A percentile compares a stretch with the other conserved stretches of the same genome.
Evolutionary conservation across 768 basidiomycete species (phyloP).

Genomic region (Strobilomyces dryophilus): DNA sequence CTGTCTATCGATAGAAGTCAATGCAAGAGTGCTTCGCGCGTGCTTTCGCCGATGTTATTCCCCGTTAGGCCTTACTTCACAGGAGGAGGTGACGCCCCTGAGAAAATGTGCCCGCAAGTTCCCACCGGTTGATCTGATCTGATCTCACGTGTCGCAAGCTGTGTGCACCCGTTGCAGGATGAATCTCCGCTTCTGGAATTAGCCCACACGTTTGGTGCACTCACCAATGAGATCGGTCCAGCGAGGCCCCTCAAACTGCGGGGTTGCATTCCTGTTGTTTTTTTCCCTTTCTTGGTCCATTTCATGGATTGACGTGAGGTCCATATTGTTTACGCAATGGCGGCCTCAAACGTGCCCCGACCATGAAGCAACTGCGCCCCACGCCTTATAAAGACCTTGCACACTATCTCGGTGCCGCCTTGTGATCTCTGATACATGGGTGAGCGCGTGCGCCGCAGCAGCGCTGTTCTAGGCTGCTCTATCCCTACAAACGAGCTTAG

Average conservation of each 20-base stretch:
- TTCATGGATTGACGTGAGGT: constrained; percentile 17
- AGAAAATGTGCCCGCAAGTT: constrained; percentile 12
- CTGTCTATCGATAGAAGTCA: constrained; percentile 9
- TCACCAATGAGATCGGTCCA: constrained; percentile 24
- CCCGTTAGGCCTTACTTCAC: background rate
- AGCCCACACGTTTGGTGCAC: constrained; percentile 12
- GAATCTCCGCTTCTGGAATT: constrained; percentile 25
- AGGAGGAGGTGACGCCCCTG: constrained; percentile 5
- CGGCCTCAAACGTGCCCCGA: constrained; percentile 10
- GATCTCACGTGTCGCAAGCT: constrained; percentile 22
- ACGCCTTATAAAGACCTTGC: background rate
- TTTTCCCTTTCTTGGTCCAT: constrained; percentile 12
- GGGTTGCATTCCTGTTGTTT: constrained; percentile 13
- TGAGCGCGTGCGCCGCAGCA: constrained; percentile 18
- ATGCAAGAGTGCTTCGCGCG: constrained; percentile 1
- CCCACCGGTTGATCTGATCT: constrained; percentile 16
- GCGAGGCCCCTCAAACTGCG: constrained; percentile 30
- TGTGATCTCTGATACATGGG: constrained; percentile 9
- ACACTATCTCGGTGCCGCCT: constrained; percentile 25
- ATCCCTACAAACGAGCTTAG: constrained; percentile 9
- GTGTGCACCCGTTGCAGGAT: constrained; percentile 11
- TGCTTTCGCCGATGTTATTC: constrained; percentile 6
- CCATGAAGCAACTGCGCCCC: constrained; percentile 3
- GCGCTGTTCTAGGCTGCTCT: constrained; percentile 10
- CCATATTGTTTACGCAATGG: constrained; percentile 18